Conservation (phyloP, 176 grass and related monocot species). For the Pontederia paniculata region DNA sequence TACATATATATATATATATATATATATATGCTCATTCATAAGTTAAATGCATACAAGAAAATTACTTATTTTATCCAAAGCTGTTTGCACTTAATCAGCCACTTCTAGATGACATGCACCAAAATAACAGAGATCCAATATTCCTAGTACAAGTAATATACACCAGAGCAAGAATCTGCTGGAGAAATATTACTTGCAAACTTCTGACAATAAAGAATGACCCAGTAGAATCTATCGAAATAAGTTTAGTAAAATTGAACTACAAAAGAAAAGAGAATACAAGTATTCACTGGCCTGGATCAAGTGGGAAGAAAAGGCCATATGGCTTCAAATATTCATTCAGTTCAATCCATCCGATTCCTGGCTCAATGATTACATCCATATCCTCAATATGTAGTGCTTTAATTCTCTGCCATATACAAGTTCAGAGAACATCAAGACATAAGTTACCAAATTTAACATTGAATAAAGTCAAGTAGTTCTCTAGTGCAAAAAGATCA, state of each 20-base stretch:
- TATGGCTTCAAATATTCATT: constrained; percentile 86
- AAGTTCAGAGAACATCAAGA: not conserved
- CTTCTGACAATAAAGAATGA: not conserved
- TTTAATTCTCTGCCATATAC: constrained; percentile 63
- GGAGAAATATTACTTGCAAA: no score
- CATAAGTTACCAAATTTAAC: constrained; percentile 5
- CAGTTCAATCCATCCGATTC: constrained; percentile 95
- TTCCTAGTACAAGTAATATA: no score
- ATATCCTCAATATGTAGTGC: constrained; percentile 81
- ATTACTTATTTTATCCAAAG: no score
- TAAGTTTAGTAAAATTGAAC: constrained; percentile 9
- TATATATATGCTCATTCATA: no score
- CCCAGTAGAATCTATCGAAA: not conserved
- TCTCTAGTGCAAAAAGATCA: not conserved
- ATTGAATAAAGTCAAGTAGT: constrained; percentile 13
- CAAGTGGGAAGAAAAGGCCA: constrained; percentile 93
- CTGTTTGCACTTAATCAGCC: no score
- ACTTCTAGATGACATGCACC: no score
- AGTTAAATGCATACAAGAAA: no score
- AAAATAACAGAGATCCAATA: no score
- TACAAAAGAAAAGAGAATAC: constrained; percentile 5
- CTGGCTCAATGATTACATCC: constrained; percentile 94
- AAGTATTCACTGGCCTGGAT: constrained; percentile 55
- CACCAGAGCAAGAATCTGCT: no score
- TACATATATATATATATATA: no score